phyloP scores from a whole-genome alignment of 2,329 filamentous ascomycete genomes.

The Colletotrichum sp. region DNA sequence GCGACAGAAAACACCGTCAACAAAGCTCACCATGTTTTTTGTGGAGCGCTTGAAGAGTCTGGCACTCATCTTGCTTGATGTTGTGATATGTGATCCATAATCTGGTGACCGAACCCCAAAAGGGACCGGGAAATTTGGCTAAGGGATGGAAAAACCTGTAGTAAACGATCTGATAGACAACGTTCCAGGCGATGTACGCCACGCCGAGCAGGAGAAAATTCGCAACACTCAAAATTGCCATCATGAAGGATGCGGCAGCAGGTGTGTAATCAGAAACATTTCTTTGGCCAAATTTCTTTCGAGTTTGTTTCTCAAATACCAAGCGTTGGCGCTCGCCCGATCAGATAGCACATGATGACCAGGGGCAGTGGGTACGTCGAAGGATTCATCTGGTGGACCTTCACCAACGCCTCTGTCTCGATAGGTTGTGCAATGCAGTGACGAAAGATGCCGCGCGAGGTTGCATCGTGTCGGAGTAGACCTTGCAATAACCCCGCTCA shows the following conservation, averaged over 20 bases:
- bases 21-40: slow-evolving; percentile 49
- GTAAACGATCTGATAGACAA: slow-evolving; percentile 52
- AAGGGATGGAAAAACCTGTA: slow-evolving; percentile 59
- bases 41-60: slow-evolving; percentile 44
- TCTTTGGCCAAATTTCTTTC: background rate
- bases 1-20: background rate
- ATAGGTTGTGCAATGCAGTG: background rate
- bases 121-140: slow-evolving; percentile 56
- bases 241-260: slow-evolving; percentile 22
- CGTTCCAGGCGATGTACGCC: slow-evolving; percentile 27
- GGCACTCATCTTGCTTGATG: slow-evolving; percentile 48
- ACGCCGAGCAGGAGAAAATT: slow-evolving; percentile 37
- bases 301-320: background rate
- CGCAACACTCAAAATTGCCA: slow-evolving; percentile 39
- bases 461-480: background rate
- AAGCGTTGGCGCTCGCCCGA: background rate
- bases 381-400: background rate
- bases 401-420: background rate
- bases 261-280: background rate
- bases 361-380: background rate
- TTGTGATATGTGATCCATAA: slow-evolving; percentile 60
- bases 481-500: background rate
- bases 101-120: slow-evolving; percentile 58
- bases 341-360: background rate
- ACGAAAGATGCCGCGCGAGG: background rate